phyloP scores from a whole-genome alignment of 768 basidiomycete species.

The Arthromyces matolae region DNA sequence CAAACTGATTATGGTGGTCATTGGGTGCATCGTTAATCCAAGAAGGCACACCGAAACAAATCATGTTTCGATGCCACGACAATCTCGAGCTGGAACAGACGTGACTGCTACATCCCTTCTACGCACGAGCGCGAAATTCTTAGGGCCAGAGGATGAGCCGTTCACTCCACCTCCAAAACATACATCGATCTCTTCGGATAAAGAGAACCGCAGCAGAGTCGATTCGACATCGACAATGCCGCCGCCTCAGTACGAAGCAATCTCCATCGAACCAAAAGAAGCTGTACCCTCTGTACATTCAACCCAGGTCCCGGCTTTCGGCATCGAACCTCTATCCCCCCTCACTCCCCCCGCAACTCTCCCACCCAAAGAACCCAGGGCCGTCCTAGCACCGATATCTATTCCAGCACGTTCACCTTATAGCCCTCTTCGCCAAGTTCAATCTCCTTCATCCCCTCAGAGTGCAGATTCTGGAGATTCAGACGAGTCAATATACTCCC shows the following conservation, averaged over 20 bases:
- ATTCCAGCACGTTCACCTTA: neutral
- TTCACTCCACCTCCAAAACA: neutral
- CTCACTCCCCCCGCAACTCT: neutral
- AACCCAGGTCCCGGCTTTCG: too few species aligned
- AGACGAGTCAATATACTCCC: slow-evolving; percentile 18
- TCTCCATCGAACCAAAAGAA: neutral
- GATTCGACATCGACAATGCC: neutral
- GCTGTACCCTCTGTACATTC: too few species aligned
- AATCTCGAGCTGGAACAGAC: neutral
- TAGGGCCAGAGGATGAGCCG: neutral
- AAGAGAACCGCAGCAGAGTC: neutral
- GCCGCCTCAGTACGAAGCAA: neutral
- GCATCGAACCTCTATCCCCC: neutral
- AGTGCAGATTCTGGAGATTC: neutral
- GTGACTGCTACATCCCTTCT: slow-evolving; percentile 4
- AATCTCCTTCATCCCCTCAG: neutral
- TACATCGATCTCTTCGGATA: neutral
- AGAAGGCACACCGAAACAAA: neutral
- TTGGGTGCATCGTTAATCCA: neutral
- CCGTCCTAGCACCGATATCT: neutral
- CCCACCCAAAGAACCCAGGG: neutral
- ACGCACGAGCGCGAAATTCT: neutral
- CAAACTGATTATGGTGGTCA: too few species aligned
- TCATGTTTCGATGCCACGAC: neutral
- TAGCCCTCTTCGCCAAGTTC: neutral